Evolutionary conservation across 2,329 filamentous ascomycete genomes (phyloP).

Genomic region (Penicillium occitanis): DNA sequence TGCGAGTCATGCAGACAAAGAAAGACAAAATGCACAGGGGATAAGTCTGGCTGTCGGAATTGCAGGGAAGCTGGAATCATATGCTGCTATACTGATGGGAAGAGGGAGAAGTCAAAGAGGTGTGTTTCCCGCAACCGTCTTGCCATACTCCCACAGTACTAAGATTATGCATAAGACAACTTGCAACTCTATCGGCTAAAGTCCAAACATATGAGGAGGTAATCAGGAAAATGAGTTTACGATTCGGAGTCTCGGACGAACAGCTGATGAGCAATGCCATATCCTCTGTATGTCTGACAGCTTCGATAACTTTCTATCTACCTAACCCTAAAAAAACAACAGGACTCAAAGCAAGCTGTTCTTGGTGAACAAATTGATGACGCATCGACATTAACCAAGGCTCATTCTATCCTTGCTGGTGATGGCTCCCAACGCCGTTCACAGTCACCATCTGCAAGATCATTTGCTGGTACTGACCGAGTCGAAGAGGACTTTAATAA

Average conservation of each 20-base stretch:
- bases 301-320: not conserved
- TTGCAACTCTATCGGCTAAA: slow-evolving; percentile 44
- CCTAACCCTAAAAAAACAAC: slow-evolving; percentile 11
- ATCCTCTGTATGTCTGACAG: slow-evolving; percentile 31
- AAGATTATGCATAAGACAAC: slow-evolving; percentile 33
- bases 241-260: slow-evolving; percentile 39
- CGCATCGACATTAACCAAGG: slow-evolving; percentile 21
- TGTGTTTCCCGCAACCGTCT: slow-evolving; percentile 23
- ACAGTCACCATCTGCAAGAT: slow-evolving; percentile 31
- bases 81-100: slow-evolving; percentile 49
- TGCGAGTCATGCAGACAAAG: slow-evolving; percentile 49
- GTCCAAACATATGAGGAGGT: slow-evolving; percentile 43
- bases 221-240: slow-evolving; percentile 37
- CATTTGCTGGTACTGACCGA: slow-evolving; percentile 41
- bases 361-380: slow-evolving; percentile 26
- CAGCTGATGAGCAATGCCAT: slow-evolving; percentile 37
- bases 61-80: slow-evolving; percentile 45
- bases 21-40: slow-evolving; percentile 50
- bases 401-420: slow-evolving; percentile 24
- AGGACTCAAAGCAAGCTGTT: slow-evolving; percentile 21
- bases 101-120: slow-evolving; percentile 48
- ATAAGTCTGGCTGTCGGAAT: slow-evolving; percentile 45
- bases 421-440: slow-evolving; percentile 27
- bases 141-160: not conserved
- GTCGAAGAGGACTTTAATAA: slow-evolving; percentile 47